phyloP scores from a whole-genome alignment of 2,329 filamentous ascomycete genomes.

The Chalaropsis ovoidea region DNA sequence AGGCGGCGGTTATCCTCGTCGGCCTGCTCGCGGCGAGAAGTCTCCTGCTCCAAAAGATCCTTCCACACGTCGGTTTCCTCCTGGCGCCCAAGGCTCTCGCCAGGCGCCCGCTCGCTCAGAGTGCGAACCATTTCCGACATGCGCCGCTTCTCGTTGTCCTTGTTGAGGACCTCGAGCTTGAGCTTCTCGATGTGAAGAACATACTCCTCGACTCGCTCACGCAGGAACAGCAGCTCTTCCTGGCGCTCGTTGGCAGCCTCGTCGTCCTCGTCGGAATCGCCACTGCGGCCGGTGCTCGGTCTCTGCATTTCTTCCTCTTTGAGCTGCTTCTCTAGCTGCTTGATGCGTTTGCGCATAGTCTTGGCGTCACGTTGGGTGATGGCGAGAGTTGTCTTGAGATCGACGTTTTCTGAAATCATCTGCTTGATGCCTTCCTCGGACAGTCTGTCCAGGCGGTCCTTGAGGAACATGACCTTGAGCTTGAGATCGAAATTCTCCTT shows the following conservation, averaged over 20 bases:
- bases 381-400: constrained; percentile 80
- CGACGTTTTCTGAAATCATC: constrained; percentile 95
- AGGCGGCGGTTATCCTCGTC: constrained; percentile 81
- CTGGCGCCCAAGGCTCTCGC: constrained; percentile 43
- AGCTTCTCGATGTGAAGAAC: constrained; percentile 75
- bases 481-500: constrained; percentile 99
- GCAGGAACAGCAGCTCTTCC: constrained; percentile 73
- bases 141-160: constrained; percentile 76
- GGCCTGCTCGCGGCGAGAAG: constrained; percentile 73
- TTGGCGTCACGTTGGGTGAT: constrained; percentile 88
- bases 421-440: constrained; percentile 96
- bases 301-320: constrained; percentile 51
- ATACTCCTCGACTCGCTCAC: constrained; percentile 77
- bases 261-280: constrained; percentile 49
- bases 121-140: constrained; percentile 67
- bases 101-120: constrained; percentile 42
- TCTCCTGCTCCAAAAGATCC: constrained; percentile 86
- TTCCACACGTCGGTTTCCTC: constrained; percentile 82
- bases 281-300: constrained; percentile 50
- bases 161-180: constrained; percentile 62
- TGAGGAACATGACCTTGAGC: constrained; percentile 93
- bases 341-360: constrained; percentile 64
- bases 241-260: constrained; percentile 60
- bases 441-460: constrained; percentile 81
- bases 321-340: constrained; percentile 75